These are phyloP conservation scores for Tetrahymena elliotti DNA, from an alignment of 73 alveolate genomes.

Conservation along the genomic window DNA sequence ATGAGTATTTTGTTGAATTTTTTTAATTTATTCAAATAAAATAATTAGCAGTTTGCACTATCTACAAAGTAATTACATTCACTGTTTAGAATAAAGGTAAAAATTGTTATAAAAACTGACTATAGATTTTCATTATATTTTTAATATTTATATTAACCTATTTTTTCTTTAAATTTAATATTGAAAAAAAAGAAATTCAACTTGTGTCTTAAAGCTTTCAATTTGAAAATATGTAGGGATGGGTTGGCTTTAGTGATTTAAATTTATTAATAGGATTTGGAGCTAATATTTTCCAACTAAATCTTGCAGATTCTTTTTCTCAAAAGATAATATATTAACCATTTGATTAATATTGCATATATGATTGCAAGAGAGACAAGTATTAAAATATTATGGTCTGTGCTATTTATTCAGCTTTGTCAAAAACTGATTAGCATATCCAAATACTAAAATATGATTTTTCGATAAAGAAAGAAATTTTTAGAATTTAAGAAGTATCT, in stretches of 20 bases:
- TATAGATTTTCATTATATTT: too few species aligned
- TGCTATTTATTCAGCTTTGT: background rate
- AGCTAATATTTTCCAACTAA: background rate
- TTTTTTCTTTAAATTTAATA: too few species aligned
- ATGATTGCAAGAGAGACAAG: background rate
- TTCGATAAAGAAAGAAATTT: background rate
- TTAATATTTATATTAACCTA: background rate
- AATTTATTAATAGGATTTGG: background rate
- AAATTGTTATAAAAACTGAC: too few species aligned
- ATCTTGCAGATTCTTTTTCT: background rate
- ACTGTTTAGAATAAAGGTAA: background rate
- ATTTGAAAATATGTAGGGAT: background rate
- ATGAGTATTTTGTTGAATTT: background rate
- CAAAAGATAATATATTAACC: background rate
- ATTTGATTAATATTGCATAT: background rate
- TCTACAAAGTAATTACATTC: background rate
- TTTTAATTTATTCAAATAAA: background rate
- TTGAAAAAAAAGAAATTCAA: background rate
- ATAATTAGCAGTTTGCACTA: background rate
- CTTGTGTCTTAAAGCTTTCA: background rate
- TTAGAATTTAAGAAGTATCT: background rate
- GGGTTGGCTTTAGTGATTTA: background rate
- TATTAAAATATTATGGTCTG: background rate
- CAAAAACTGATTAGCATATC: background rate
- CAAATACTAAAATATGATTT: background rate